Evolutionary conservation across 176 grass and related monocot genomes (phyloP).

Genomic region (Pontederia paniculata): DNA sequence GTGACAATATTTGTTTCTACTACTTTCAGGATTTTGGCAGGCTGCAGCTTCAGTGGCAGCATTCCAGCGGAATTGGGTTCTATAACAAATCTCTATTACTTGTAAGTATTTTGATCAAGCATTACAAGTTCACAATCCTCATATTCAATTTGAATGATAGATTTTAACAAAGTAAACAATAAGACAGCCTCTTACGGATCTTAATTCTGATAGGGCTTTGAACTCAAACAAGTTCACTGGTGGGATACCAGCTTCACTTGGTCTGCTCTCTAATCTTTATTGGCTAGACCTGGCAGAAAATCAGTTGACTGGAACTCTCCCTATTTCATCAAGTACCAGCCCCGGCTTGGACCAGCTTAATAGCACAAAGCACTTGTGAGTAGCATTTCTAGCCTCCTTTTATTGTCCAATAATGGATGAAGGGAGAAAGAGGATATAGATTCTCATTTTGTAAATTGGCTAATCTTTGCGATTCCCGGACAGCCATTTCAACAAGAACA

Average conservation of each 20-base stretch:
- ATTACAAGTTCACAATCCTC: neutral
- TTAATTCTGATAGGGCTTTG: conserved; percentile 40
- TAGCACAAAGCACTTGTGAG: conserved; percentile 61
- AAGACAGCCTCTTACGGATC: conserved; percentile 2
- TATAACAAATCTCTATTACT: conserved; percentile 43
- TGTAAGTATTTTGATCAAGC: conserved; percentile 41
- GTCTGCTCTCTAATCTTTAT: conserved; percentile 44
- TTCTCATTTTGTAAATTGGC: neutral
- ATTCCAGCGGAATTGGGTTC: conserved; percentile 60
- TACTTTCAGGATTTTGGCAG: conserved; percentile 60
- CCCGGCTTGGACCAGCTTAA: conserved; percentile 62
- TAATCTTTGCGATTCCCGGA: conserved; percentile 4
- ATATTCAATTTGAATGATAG: conserved; percentile 1
- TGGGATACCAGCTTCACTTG: conserved; percentile 49
- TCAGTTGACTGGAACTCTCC: conserved; percentile 54
- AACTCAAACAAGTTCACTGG: conserved; percentile 75
- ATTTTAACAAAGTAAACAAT: conserved; percentile 1
- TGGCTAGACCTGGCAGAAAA: conserved; percentile 82
- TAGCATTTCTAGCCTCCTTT: neutral
- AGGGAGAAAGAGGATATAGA: neutral
- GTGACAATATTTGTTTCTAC: neutral
- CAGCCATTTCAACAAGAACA: conserved; percentile 87
- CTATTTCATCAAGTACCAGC: conserved; percentile 34
- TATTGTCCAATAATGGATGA: neutral
- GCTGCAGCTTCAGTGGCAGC: conserved; percentile 56